Conservation (phyloP, 2,329 filamentous ascomycete species). For the Chrysosporium keratinophilum region DNA sequence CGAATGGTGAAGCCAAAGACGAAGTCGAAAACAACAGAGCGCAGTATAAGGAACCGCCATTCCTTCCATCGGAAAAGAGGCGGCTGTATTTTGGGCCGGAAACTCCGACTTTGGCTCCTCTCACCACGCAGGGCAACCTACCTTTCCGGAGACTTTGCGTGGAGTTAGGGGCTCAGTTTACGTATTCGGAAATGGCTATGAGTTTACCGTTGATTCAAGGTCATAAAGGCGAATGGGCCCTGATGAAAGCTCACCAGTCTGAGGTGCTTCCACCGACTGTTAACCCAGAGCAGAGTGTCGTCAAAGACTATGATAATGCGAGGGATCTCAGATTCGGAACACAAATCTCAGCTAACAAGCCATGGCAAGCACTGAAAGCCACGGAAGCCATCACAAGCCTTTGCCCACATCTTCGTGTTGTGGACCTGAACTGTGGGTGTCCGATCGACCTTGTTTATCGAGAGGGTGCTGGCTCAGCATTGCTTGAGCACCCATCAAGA, state of each 20-base stretch:
- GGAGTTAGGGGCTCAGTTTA: constrained; percentile 79
- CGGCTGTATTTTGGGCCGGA: constrained; percentile 87
- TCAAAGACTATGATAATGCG: constrained; percentile 68
- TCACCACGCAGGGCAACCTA: constrained; percentile 93
- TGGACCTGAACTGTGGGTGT: constrained; percentile 95
- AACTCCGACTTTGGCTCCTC: constrained; percentile 82
- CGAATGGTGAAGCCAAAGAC: constrained; percentile 32
- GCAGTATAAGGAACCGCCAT: constrained; percentile 71
- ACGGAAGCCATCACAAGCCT: constrained; percentile 68
- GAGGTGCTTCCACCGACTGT: constrained; percentile 66
- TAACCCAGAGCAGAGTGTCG: constrained; percentile 43
- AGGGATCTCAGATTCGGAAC: constrained; percentile 81
- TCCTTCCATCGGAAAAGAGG: constrained; percentile 86
- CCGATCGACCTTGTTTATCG: constrained; percentile 91
- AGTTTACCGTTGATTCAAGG: constrained; percentile 81
- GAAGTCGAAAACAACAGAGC: constrained; percentile 60
- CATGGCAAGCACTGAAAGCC: constrained; percentile 80
- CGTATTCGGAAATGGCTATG: constrained; percentile 98
- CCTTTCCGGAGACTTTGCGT: constrained; percentile 87
- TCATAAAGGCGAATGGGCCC: constrained; percentile 82
- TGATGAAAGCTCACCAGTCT: constrained; percentile 82
- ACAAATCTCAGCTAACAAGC: constrained; percentile 86
- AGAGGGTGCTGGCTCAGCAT: constrained; percentile 75
- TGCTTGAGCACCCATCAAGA: constrained; percentile 80
- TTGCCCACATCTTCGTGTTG: constrained; percentile 73